Percentiles rank a stretch among this genome's conserved stretches.
Evolutionary conservation across 2,329 filamentous ascomycete species (phyloP).

Genomic region (Camptophora hylomeconis): DNA sequence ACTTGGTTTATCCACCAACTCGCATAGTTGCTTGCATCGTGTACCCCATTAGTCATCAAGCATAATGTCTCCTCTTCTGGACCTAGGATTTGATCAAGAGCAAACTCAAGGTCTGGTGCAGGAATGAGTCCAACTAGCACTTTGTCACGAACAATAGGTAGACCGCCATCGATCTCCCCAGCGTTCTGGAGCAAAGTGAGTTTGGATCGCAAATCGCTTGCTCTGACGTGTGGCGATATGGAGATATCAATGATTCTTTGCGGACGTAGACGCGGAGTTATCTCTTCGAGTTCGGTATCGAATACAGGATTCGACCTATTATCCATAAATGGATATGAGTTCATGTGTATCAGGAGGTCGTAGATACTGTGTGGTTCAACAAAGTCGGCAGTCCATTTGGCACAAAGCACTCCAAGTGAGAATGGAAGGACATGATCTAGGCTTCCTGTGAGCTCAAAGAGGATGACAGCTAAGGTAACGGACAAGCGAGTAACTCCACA

Average conservation of each 20-base stretch:
- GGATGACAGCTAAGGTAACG: conserved; percentile 83
- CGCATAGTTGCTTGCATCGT: conserved; percentile 30
- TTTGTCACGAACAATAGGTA: conserved; percentile 70
- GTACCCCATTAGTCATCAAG: conserved; percentile 57
- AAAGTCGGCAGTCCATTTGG: conserved; percentile 97
- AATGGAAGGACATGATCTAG: conserved; percentile 92
- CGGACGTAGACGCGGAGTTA: conserved; percentile 61
- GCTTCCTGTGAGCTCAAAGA: conserved; percentile 91
- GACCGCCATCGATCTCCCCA: conserved; percentile 81
- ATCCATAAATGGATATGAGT: conserved; percentile 93
- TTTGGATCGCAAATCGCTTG: conserved; percentile 63
- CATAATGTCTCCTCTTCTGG: conserved; percentile 59
- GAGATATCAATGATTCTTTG: conserved; percentile 83
- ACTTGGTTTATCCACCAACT: conserved; percentile 11
- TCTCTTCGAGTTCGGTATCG: conserved; percentile 75
- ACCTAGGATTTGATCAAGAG: conserved; percentile 69
- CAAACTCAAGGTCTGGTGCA: conserved; percentile 85
- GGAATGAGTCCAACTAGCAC: conserved; percentile 83
- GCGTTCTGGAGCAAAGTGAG: conserved; percentile 69
- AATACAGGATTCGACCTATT: conserved; percentile 90
- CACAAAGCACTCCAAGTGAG: conserved; percentile 76
- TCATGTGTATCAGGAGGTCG: conserved; percentile 92
- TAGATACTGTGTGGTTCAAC: conserved; percentile 84
- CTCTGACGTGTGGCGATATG: conserved; percentile 64
- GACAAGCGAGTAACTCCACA: conserved; percentile 90